Evolutionary conservation across 2,329 filamentous ascomycete genomes (phyloP).

Genomic region (Elsinoe australis): DNA sequence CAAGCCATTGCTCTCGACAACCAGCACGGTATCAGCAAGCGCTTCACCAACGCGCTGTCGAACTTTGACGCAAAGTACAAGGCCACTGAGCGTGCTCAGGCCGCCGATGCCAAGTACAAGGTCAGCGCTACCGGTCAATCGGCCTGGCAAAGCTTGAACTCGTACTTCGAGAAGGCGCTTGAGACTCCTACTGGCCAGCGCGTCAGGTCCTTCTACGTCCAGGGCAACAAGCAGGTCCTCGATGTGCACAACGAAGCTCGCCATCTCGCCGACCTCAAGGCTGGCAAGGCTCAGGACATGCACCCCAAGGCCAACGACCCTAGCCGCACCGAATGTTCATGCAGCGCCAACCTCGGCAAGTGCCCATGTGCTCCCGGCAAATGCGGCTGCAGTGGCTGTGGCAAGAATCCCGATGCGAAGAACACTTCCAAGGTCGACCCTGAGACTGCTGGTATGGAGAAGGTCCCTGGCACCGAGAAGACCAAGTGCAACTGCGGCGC

Average conservation of each 20-base stretch:
- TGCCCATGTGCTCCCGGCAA: slow-evolving; percentile 41
- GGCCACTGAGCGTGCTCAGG: slow-evolving; percentile 76
- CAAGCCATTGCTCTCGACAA: slow-evolving; percentile 79
- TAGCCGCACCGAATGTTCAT: slow-evolving; percentile 41
- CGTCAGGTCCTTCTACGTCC: slow-evolving; percentile 78
- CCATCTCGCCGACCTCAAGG: slow-evolving; percentile 82
- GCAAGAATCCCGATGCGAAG: slow-evolving; percentile 37
- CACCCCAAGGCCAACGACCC: slow-evolving; percentile 33
- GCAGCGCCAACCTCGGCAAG: slow-evolving; percentile 34
- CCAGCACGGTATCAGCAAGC: slow-evolving; percentile 74
- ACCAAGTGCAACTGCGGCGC: slow-evolving; percentile 46
- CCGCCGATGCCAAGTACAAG: slow-evolving; percentile 76
- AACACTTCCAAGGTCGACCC: slow-evolving; percentile 19
- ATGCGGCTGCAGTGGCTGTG: slow-evolving; percentile 41
- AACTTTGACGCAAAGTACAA: slow-evolving; percentile 80
- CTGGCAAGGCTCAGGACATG: slow-evolving; percentile 49
- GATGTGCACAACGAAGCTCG: slow-evolving; percentile 91
- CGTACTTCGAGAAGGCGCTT: slow-evolving; percentile 91
- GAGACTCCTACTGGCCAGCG: slow-evolving; percentile 82
- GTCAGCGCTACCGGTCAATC: slow-evolving; percentile 65
- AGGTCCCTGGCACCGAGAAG: slow-evolving; percentile 45
- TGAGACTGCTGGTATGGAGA: slow-evolving; percentile 33
- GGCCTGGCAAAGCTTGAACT: slow-evolving; percentile 61
- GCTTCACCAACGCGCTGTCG: slow-evolving; percentile 69
- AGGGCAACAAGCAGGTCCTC: slow-evolving; percentile 78